phyloP scores from a whole-genome alignment of 2,329 filamentous ascomycete genomes.

The Xylaria sp. region DNA sequence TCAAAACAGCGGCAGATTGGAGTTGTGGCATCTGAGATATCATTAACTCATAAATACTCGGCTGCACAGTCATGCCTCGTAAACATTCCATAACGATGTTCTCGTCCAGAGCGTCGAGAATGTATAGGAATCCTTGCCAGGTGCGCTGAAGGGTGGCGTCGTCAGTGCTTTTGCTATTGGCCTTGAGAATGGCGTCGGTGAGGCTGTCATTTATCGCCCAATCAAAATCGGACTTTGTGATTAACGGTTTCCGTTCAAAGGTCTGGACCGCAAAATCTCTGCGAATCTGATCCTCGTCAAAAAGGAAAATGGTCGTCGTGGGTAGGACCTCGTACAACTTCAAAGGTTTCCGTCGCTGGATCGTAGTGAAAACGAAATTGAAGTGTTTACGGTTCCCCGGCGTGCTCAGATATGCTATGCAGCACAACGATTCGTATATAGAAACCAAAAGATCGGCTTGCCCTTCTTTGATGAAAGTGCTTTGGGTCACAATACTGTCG shows the following conservation, averaged over 20 bases:
- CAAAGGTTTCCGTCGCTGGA: slow-evolving; percentile 82
- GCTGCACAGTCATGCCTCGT: slow-evolving; percentile 81
- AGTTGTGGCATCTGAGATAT: slow-evolving; percentile 65
- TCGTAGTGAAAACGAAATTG: slow-evolving; percentile 82
- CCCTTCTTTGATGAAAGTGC: slow-evolving; percentile 55
- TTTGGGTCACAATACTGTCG: slow-evolving; percentile 54
- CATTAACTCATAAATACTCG: slow-evolving; percentile 72
- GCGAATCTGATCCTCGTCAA: slow-evolving; percentile 74
- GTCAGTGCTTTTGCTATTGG: slow-evolving; percentile 60
- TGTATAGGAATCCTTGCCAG: slow-evolving; percentile 80
- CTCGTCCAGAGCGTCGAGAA: slow-evolving; percentile 78
- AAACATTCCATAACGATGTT: slow-evolving; percentile 81
- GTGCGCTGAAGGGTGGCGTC: slow-evolving; percentile 71
- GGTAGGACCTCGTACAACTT: slow-evolving; percentile 80
- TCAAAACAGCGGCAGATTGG: slow-evolving; percentile 67
- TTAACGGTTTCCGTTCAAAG: slow-evolving; percentile 71
- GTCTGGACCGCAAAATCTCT: slow-evolving; percentile 74
- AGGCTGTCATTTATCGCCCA: slow-evolving; percentile 85
- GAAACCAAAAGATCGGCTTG: slow-evolving; percentile 75
- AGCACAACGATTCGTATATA: slow-evolving; percentile 90
- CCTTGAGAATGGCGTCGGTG: slow-evolving; percentile 71
- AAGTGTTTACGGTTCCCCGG: slow-evolving; percentile 69
- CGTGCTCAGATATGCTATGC: slow-evolving; percentile 76
- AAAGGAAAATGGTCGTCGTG: slow-evolving; percentile 86
- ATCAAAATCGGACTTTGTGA: slow-evolving; percentile 82